Base-by-base conservation (phyloP, 164 flowering plant species). In the Vitis riparia region DNA sequence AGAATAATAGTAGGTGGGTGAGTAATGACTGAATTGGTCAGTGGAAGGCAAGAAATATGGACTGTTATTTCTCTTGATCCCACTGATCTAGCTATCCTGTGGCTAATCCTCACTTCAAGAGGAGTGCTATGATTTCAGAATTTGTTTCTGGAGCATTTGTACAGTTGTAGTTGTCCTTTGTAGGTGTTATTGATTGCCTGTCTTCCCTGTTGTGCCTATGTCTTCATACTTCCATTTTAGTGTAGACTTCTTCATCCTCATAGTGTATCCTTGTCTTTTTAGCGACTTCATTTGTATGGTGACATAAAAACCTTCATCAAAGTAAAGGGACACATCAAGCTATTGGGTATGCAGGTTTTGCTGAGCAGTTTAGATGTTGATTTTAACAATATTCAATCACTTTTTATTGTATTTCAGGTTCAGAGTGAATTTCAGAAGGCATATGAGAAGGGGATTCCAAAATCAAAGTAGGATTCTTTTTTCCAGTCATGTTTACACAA, bases 341-440 rank as follows among this genome's bases (percentile, higher is more conserved):
- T 64, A 11, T 52, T 51, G 19, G 11, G 5, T 14, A 62, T 27
- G 9, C 14, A 61, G 16, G 7, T 7, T 47, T 53, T 11, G 16
- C 8, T 53, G 51, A 23, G 23, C 51, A 12, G 17, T 3, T 44
- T n/a, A 48, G 48, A 47, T 5, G 48, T 62, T 15, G 11, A 62
- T 6, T 27, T 27, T 67, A 29, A 27, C 12, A 47, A 50, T 29
- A 14, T 51, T 55, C 30, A 19, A 14, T 16, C 19, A 51, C 16
- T 66, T 55, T 4, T 64, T 58, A 55, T 68, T 66, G 17, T 47
- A 69, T 78, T 73, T 78, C 82, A 96, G 98, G 97, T 93, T 67
- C 82, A 89, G 71, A 96, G 99, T 81, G 97, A 96, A 85, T 96
- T 96, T 74, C 97, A 91, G 78, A 93, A 92, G 85, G 97, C 94